A percentile compares a stretch with the other conserved stretches of the same genome.
These are phyloP conservation scores for Metarhizium album DNA, from an alignment of 2,329 filamentous ascomycete species.

Conservation along the genomic window DNA sequence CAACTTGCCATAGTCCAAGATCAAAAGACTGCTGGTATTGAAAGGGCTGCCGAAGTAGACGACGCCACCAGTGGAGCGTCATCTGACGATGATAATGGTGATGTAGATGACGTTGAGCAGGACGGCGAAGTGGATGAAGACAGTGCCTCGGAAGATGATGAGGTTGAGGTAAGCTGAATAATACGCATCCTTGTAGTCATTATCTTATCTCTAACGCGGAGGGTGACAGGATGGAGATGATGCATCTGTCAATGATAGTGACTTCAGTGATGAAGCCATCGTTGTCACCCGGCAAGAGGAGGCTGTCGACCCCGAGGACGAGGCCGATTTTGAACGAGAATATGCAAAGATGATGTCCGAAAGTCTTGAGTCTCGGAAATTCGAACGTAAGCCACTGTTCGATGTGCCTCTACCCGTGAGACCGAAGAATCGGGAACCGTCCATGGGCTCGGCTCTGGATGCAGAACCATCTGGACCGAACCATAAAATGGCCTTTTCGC, in stretches of 20 bases:
- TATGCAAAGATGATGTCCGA: constrained; percentile 98
- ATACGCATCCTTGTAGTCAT: neutral
- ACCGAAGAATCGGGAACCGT: constrained; percentile 50
- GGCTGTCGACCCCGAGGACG: constrained; percentile 81
- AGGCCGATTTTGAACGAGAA: constrained; percentile 95
- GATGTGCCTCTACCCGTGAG: constrained; percentile 96
- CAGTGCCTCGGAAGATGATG: constrained; percentile 49
- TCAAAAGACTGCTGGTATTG: constrained; percentile 67
- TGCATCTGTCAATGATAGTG: constrained; percentile 43
- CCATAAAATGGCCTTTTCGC: constrained; percentile 86
- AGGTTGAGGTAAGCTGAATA: constrained; percentile 37
- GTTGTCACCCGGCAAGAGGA: constrained; percentile 87
- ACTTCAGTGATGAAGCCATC: constrained; percentile 78
- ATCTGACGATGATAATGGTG: constrained; percentile 66
- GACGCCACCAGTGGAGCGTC: constrained; percentile 59
- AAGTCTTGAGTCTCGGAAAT: constrained; percentile 89
- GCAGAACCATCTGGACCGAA: constrained; percentile 13
- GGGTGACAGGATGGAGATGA: constrained; percentile 34
- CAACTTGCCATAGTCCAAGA: constrained; percentile 83
- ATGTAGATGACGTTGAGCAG: constrained; percentile 52
- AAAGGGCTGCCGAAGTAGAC: constrained; percentile 59
- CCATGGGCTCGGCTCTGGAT: constrained; percentile 19
- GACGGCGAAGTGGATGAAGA: constrained; percentile 51
- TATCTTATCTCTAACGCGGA: neutral
- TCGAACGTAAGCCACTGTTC: constrained; percentile 87